Conservation (phyloP, 495 filamentous ascomycete genomes). For the Hyaloscypha bicolor region DNA sequence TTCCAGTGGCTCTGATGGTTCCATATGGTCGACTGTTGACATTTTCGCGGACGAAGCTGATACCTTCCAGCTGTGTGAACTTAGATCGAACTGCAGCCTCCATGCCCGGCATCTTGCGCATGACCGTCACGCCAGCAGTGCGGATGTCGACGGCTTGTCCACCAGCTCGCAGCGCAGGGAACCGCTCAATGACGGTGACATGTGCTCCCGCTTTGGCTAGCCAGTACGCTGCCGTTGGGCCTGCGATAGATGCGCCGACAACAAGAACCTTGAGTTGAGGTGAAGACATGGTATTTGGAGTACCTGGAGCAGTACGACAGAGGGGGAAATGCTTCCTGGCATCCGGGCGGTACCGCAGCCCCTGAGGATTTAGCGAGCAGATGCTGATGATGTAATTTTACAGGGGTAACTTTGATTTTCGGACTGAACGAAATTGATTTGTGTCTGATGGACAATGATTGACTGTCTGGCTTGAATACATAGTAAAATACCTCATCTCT, state of each 20-base stretch:
- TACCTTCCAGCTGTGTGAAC: conserved; percentile 45
- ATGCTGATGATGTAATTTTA: too few species aligned
- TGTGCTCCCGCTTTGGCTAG: conserved; percentile 49
- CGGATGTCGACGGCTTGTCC: conserved; percentile 59
- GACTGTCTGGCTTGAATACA: too few species aligned
- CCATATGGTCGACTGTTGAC: conserved; percentile 37
- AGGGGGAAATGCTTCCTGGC: too few species aligned
- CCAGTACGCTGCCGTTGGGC: conserved; percentile 54
- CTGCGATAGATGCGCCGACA: conserved; percentile 44
- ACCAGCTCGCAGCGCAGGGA: conserved; percentile 42
- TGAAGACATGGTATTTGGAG: conserved; percentile 31
- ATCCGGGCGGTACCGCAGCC: too few species aligned
- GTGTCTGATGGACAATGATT: too few species aligned
- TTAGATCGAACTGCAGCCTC: conserved; percentile 44
- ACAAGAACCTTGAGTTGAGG: conserved; percentile 38
- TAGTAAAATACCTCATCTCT: too few species aligned
- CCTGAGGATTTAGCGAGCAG: too few species aligned
- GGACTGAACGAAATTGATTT: too few species aligned
- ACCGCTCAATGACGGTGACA: conserved; percentile 58
- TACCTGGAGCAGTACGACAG: too few species aligned
- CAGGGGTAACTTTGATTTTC: too few species aligned
- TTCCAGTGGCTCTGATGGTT: conserved; percentile 35
- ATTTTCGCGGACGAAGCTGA: conserved; percentile 44
- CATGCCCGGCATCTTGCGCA: conserved; percentile 55
- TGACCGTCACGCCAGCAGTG: conserved; percentile 48